Evolutionary conservation across 495 filamentous ascomycete genomes (phyloP).

Genomic region (Trichoderma virens): DNA sequence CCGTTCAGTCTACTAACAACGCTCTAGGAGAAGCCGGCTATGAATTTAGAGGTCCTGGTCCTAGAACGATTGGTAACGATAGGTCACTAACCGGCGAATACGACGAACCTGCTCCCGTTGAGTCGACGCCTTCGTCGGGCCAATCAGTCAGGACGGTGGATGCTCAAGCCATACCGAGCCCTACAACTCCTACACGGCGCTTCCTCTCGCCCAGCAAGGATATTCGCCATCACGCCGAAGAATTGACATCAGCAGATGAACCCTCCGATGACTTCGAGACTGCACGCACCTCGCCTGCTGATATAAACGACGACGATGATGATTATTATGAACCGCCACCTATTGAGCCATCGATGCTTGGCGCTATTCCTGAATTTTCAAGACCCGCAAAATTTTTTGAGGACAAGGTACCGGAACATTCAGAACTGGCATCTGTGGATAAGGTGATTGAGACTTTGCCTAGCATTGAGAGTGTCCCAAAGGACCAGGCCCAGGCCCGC

Average conservation of each 20-base stretch:
- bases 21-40: slow-evolving; percentile 3
- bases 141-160: slow-evolving; percentile 12
- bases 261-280: slow-evolving; percentile 8
- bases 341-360: slow-evolving; percentile 6
- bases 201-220: neutral
- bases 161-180: neutral
- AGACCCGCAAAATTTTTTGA: slow-evolving; percentile 7
- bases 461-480: slow-evolving; percentile 6
- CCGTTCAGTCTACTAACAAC: slow-evolving; percentile 14
- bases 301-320: slow-evolving; percentile 10
- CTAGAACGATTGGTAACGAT: neutral
- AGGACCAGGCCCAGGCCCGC: neutral
- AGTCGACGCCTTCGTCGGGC: slow-evolving; percentile 25
- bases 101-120: slow-evolving; percentile 17
- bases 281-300: slow-evolving; percentile 8
- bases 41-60: neutral
- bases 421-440: slow-evolving; percentile 2
- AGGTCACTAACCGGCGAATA: neutral
- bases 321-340: slow-evolving; percentile 12
- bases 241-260: slow-evolving; percentile 8
- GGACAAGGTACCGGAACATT: slow-evolving; percentile 5
- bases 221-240: neutral
- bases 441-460: slow-evolving; percentile 8
- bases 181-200: neutral
- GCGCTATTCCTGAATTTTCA: slow-evolving; percentile 7